Evolutionary conservation across 75 land plant genomes (phyloP).

Genomic region (Picea sitchensis): DNA sequence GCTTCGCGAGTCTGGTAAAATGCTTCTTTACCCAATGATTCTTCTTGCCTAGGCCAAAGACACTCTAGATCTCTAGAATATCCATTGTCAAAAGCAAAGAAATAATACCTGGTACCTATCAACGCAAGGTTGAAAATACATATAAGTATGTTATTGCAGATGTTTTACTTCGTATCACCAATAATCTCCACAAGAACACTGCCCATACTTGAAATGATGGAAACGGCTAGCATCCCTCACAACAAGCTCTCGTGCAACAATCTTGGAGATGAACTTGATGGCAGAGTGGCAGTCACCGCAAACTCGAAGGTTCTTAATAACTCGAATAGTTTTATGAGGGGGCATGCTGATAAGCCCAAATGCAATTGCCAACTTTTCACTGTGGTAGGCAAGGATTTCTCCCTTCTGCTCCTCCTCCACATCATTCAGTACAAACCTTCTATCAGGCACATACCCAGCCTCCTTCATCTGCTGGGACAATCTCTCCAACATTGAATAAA

Average conservation of each 20-base stretch:
- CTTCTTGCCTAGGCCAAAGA: too few relatives aligned
- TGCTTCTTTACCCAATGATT: too few relatives aligned
- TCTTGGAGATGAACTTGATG: slow-evolving; percentile 17
- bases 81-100: too few relatives aligned
- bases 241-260: slow-evolving; percentile 6
- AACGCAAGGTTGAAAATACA: too few relatives aligned
- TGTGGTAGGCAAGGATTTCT: neutral
- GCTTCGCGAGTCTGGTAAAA: too few relatives aligned
- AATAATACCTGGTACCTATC: too few relatives aligned
- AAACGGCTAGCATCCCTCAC: slow-evolving; percentile 15
- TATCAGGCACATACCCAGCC: neutral
- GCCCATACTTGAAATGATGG: slow-evolving; percentile 7
- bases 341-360: slow-evolving; percentile 7
- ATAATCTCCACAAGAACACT: slow-evolving; percentile 16
- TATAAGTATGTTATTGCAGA: too few relatives aligned
- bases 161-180: slow-evolving; percentile 8
- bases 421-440: slow-evolving; percentile 5
- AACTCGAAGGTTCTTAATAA: slow-evolving; percentile 13
- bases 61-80: too few relatives aligned
- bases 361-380: slow-evolving; percentile 8
- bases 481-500: slow-evolving; percentile 9
- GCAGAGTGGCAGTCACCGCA: slow-evolving; percentile 14
- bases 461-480: slow-evolving; percentile 5
- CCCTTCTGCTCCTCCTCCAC: slow-evolving; percentile 3
- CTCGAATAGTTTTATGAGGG: neutral